phyloP scores from a whole-genome alignment of 345 rosid genomes.

The Acer negundo region DNA sequence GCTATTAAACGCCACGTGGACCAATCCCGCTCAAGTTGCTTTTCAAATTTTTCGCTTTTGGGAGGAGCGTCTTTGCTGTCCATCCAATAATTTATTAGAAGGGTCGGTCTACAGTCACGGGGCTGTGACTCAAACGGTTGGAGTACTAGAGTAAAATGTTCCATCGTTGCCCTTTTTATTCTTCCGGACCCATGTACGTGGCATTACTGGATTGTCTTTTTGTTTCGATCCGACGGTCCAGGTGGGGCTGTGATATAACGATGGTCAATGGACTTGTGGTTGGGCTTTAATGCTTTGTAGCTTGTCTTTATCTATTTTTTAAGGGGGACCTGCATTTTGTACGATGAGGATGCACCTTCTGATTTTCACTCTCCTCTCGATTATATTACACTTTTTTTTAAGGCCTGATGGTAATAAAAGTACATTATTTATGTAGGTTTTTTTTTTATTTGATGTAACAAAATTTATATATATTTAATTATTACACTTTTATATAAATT shows the following conservation, averaged over 20 bases:
- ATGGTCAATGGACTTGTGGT: background rate
- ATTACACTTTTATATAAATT: too few relatives aligned
- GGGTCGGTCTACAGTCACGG: background rate
- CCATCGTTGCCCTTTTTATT: background rate
- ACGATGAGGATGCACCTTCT: too few relatives aligned
- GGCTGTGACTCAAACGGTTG: background rate
- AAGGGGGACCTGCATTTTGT: background rate
- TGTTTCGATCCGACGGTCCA: conserved; percentile 20
- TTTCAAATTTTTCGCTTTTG: conserved; percentile 25
- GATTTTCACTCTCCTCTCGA: background rate
- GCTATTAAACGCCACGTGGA: conserved; percentile 38
- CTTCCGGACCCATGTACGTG: background rate
- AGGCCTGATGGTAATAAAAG: too few relatives aligned
- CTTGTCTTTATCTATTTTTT: conserved; percentile 1
- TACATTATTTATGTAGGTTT: too few relatives aligned
- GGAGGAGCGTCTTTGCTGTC: conserved; percentile 41
- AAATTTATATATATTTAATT: too few relatives aligned
- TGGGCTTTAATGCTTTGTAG: conserved; percentile 7
- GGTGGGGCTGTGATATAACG: conserved; percentile 15
- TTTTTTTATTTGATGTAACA: too few relatives aligned
- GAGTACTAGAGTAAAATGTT: background rate
- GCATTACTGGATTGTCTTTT: background rate
- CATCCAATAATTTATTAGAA: background rate
- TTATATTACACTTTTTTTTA: background rate
- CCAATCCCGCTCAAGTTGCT: conserved; percentile 23